Conservation (phyloP, 164 flowering plant genomes). For the Malania oleifera region DNA sequence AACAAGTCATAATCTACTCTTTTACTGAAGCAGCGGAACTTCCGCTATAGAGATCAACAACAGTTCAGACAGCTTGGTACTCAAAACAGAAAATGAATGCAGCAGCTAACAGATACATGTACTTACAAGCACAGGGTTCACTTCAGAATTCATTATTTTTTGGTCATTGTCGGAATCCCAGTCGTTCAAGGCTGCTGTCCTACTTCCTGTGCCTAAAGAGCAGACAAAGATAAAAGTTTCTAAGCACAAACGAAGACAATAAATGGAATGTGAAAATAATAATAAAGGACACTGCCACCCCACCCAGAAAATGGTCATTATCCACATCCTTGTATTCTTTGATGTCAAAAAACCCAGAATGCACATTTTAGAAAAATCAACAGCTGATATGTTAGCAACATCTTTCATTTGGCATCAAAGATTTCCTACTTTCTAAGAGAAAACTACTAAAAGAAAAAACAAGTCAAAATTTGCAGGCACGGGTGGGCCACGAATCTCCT, state of each 20-base stretch:
- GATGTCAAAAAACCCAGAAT: neutral
- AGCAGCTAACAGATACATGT: neutral
- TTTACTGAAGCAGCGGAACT: neutral
- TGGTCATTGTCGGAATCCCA: conserved; percentile 9
- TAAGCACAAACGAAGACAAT: neutral
- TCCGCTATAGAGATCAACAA: neutral
- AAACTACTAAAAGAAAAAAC: too few relatives aligned
- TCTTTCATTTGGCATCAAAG: too few relatives aligned
- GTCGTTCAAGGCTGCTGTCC: conserved; percentile 11
- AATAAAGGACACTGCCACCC: too few relatives aligned
- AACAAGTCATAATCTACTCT: neutral
- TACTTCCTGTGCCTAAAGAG: conserved; percentile 18
- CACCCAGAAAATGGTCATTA: neutral
- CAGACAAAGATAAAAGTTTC: neutral
- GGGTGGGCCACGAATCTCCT: too few relatives aligned
- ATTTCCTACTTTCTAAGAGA: too few relatives aligned
- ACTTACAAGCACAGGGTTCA: conserved; percentile 20
- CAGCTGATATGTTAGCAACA: too few relatives aligned
- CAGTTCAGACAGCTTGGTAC: too few relatives aligned
- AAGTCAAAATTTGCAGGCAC: too few relatives aligned
- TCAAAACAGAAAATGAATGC: neutral
- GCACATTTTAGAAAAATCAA: neutral
- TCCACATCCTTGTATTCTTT: neutral
- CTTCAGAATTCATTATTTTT: conserved; percentile 7
- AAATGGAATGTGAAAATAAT: neutral